These are phyloP conservation scores for Umbelopsis isabellina DNA, from an alignment of 192 early-diverging fungal genomes.

Conservation along the genomic window DNA sequence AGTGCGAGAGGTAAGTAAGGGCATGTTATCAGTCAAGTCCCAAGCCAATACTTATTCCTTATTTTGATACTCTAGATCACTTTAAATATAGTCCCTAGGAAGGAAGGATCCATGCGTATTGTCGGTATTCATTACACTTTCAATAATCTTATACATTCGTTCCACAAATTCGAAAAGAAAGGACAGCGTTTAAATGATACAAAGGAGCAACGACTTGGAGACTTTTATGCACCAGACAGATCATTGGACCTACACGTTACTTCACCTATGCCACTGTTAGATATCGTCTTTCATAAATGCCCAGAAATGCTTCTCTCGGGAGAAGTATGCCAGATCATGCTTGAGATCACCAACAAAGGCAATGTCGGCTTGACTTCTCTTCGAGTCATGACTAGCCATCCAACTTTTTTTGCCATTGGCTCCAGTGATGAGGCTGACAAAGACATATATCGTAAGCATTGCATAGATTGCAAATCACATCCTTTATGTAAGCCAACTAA, in stretches of 20 bases:
- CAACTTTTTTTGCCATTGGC: constrained; percentile 82
- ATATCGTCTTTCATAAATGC: constrained; percentile 75
- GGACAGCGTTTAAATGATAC: constrained; percentile 81
- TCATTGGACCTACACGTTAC: constrained; percentile 76
- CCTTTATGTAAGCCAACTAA: background rate
- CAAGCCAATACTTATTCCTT: background rate
- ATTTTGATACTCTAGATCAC: constrained; percentile 51
- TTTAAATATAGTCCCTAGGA: constrained; percentile 71
- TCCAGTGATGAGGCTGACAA: constrained; percentile 43
- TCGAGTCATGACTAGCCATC: constrained; percentile 81
- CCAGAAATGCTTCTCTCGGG: constrained; percentile 84
- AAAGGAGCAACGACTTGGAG: constrained; percentile 60
- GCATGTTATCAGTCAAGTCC: background rate
- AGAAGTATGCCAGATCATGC: constrained; percentile 68
- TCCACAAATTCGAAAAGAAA: constrained; percentile 64
- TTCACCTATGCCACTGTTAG: constrained; percentile 81
- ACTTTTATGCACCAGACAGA: constrained; percentile 70
- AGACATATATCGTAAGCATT: constrained; percentile 41
- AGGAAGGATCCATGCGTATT: constrained; percentile 73
- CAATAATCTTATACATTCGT: constrained; percentile 75
- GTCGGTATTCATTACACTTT: constrained; percentile 79
- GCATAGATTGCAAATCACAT: background rate
- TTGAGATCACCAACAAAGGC: constrained; percentile 88
- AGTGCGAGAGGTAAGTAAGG: constrained; percentile 38
- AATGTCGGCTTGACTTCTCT: constrained; percentile 70